Evolutionary conservation across 805 yeast genomes (phyloP), one percentile per base, ranked within the genome.

Genomic region (Wickerhamomyces kurtzmanii): DNA sequence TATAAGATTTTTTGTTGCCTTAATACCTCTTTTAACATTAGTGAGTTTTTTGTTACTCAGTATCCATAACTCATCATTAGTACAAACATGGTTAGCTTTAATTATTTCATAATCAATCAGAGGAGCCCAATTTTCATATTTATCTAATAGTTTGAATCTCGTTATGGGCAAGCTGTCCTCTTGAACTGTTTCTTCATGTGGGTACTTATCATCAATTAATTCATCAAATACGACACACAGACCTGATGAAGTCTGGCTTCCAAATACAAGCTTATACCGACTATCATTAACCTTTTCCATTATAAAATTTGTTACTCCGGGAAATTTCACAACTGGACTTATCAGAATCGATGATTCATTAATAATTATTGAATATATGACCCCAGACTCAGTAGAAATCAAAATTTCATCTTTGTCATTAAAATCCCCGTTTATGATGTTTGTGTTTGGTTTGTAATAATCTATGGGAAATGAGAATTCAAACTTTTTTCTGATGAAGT

Each of bases 111-210:
- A 40, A 42, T 67, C 72, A 12, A 61, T 32, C 2, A 67, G 28
- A 0, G 74, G 73, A 0, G 71, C 54, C 74, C 75, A 68, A 34
- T 59, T 64, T 20, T 50, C 53, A 42, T 53, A 59, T 29, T 51
- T 59, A 3, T 41, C 40, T 3, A 51, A 19, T 6, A 17, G 10
- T 7, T 27, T 34, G 4, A 30, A 27, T 4, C 22, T 26, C 4
- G 24, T 14, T 5, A 36, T 22, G 20, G 28, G 31, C n/a, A n/a
- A n/a, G n/a, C n/a, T n/a, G 11, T 27, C 29, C 12, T 26, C 12
- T 5, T 22, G 28, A n/a, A 9, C 8, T 15, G 20, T 30, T 23
- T 51, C 55, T 12, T 32, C 36, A 24, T 20, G 32, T 6, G 39
- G 20, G 22, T 38, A n/a, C n/a, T n/a, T n/a, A n/a, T n/a, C n/a